Base-by-base conservation (phyloP, 2,329 filamentous ascomycete genomes). In the Diaporthe sp. region DNA sequence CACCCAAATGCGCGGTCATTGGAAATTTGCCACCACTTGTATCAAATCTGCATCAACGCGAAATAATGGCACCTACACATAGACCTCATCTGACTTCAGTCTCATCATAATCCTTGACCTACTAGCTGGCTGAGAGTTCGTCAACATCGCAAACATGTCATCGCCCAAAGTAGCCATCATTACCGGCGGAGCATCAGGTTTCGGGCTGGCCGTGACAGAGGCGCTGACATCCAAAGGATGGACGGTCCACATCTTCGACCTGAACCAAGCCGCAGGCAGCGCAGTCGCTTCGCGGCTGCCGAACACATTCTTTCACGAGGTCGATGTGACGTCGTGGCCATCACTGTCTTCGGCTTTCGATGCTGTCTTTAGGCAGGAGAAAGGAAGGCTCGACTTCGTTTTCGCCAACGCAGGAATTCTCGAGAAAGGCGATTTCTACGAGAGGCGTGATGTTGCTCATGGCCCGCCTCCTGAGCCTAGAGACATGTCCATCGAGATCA, bases 321-420 rank as follows among this genome's bases (percentile, higher is more conserved):
- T 52, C 5, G 61, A 67, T 13, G 45, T 67, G 22, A 67, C 45
- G 8, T 67, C 61, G 22, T 52, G 61, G 61, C 30, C 61, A 12
- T 67, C 61, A 4, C 30, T 52, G 7, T 67, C 61, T 9, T 25
- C 30, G 0, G 45, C 42, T 1, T 52, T 67, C 8, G 45, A 19
- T 2, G 61, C 15, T 17, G 33, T 22, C 0, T 67, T 25, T 40
- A 35, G 3, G 12, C 45, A 52, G 19, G 61, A 67, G 61, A 22
- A 28, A 3, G 33, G 22, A 0, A 67, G 61, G 45, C 61, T 67
- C 0, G 61, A 67, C 45, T 52, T 67, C 2, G 61, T 52, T 2
- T 52, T 67, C 8, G 61, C 61, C 30, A 67, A 67, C 22, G 45
- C 61, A 22, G 61, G 61, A 6, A 67, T 67, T 17, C 61, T 67